A percentile compares a stretch with the other conserved stretches of the same genome.
Conservation (phyloP, 495 filamentous ascomycete genomes). For the Penicillium bialowiezense region DNA sequence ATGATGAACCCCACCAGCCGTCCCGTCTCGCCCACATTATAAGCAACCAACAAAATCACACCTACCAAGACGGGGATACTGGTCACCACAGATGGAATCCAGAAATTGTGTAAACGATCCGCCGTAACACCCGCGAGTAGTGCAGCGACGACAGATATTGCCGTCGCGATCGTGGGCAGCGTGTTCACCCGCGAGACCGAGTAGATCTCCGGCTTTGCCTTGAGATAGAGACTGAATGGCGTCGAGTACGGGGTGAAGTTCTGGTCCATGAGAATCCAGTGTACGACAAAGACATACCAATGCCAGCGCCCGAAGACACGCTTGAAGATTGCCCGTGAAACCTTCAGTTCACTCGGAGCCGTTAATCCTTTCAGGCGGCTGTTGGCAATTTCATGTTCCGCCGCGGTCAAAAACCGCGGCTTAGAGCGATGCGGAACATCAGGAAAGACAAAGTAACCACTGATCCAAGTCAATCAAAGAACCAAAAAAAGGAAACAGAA, state of each 20-base stretch:
- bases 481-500: too few relatives aligned
- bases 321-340: slow-evolving; percentile 16
- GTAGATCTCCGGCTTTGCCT: slow-evolving; percentile 22
- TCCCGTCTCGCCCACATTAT: slow-evolving; percentile 29
- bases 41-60: slow-evolving; percentile 25
- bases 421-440: slow-evolving; percentile 15
- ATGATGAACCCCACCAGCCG: slow-evolving; percentile 32
- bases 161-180: slow-evolving; percentile 27
- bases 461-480: neutral
- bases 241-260: slow-evolving; percentile 25
- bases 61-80: slow-evolving; percentile 27
- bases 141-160: slow-evolving; percentile 29
- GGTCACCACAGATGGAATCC: slow-evolving; percentile 24
- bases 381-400: slow-evolving; percentile 26
- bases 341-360: slow-evolving; percentile 23
- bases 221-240: slow-evolving; percentile 31
- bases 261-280: slow-evolving; percentile 31
- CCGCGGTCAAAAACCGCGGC: slow-evolving; percentile 20
- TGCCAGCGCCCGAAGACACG: slow-evolving; percentile 30
- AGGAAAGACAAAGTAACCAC: slow-evolving; percentile 22
- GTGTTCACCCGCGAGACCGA: slow-evolving; percentile 19
- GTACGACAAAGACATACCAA: slow-evolving; percentile 26
- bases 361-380: slow-evolving; percentile 24
- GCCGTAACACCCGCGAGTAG: slow-evolving; percentile 24
- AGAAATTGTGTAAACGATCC: slow-evolving; percentile 26